Evolutionary conservation across 352 stramenopile species (phyloP), one percentile per base, ranked within the genome.

Genomic region (Globisporangium okanoganense): DNA sequence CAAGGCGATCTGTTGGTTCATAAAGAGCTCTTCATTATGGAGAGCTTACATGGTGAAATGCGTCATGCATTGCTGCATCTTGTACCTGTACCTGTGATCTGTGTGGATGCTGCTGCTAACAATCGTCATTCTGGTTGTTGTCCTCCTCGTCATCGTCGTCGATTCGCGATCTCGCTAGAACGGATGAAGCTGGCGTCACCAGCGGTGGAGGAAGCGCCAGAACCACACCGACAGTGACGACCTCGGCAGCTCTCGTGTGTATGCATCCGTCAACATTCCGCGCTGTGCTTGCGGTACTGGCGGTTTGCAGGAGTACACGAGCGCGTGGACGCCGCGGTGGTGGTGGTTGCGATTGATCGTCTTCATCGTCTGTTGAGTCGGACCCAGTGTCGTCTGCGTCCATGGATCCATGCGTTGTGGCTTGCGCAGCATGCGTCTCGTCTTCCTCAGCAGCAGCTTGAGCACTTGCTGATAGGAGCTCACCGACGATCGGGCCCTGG

Each of bases 101-200:
- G n/a, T 53, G 44, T 18, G 36, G n/a, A n/a, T 16, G 20, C 14
- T 35, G 24, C 20, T 27, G 16, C 31, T 66, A 75, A 25, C 65
- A 18, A 24, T 73, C 65, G 12, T 74, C 64, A 10, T 44, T 50
- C 51, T 74, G 70, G 49, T 75, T 74, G 52, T 75, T 70, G 55
- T 66, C 22, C 10, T 63, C 35, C 6, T 54, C 33, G 5, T 51
- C 22, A n/a, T 40, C 36, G 5, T 31, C 45, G 31, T 50, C 35
- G 14, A 29, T 20, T 16, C 35, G 48, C 48, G 10, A n/a, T 18
- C 49, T 56, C n/a, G 49, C 49, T 40, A 2, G 14, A 24, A 7
- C 18, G 20, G 27, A 20, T 13, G 16, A 20, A n/a, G 25, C 10
- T 49, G 54, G 14, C 14, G 36, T 29, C 9, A 13, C 41, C 16